Evolutionary conservation across 805 yeast species (phyloP), one percentile per base, ranked within the genome.

Genomic region (Saccharomycopsis fibuligera): DNA sequence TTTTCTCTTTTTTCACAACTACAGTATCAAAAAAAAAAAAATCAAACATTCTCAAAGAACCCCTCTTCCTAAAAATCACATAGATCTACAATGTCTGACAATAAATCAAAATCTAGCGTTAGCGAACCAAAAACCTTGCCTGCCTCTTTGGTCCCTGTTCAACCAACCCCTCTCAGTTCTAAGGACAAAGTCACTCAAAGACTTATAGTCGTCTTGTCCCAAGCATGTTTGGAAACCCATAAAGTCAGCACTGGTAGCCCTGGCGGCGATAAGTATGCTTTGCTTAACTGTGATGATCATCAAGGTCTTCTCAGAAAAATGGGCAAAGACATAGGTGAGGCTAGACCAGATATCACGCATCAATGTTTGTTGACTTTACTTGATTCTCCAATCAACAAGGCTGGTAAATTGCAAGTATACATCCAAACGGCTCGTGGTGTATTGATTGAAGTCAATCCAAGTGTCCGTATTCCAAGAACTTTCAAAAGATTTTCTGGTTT

Each of bases 261-360:
- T 8, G 80, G 83, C 44, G 95, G 91, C 45, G 98, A 93, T 62
- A 88, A 93, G 65, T 93, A 83, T 62, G 97, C 96, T 0, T 69
- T 93, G 53, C 74, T 93, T 61, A 93, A 93, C 70, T 93, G 99
- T 73, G 99, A 93, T 66, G 99, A 93, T 64, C 99, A 93, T 65
- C 99, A 93, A 69, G 97, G 97, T 14, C 72, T 91, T 45, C 72
- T 93, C 60, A 84, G 91, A 65, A 91, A 89, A 64, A 88, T 91
- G 95, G 96, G 95, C 46, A 79, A 98, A 63, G 98, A 93, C 62
- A 91, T 93, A 55, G 87, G 96, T 43, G 99, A 93, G 63, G 98
- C 97, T 5, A 81, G 99, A 66, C 99, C 99, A n/a, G 99, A 93
- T 66, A 93, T 93, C 60, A 93, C 99, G 39, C 99, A 93, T 64